These are phyloP conservation scores for Trametes gibbosa DNA, from an alignment of 768 basidiomycete species.

Conservation along the genomic window DNA sequence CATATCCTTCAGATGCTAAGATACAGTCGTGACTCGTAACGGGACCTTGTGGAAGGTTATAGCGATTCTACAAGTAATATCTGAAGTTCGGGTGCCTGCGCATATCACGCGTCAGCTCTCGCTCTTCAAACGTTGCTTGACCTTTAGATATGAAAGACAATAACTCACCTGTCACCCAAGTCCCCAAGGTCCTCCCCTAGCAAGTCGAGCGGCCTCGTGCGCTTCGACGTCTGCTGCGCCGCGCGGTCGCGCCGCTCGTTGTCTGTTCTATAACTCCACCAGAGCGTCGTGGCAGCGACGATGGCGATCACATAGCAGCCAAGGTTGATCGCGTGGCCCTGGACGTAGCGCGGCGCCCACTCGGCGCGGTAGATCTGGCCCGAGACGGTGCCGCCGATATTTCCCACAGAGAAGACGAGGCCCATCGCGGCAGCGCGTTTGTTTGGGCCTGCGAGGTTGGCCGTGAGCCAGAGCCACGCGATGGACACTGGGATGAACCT, in stretches of 20 bases:
- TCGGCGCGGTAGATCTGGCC: slow-evolving; percentile 31
- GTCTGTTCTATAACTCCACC: slow-evolving; percentile 27
- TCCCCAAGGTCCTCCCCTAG: slow-evolving; percentile 30
- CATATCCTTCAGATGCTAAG: not conserved
- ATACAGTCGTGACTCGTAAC: not conserved
- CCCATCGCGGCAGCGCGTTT: slow-evolving; percentile 33
- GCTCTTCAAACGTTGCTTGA: too few species aligned
- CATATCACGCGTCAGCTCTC: not conserved
- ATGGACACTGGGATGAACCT: slow-evolving; percentile 32
- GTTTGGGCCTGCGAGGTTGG: slow-evolving; percentile 28
- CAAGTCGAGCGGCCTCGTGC: slow-evolving; percentile 15
- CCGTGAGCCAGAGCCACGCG: slow-evolving; percentile 29
- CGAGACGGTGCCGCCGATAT: slow-evolving; percentile 31
- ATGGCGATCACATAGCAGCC: slow-evolving; percentile 27
- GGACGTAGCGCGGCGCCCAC: slow-evolving; percentile 34
- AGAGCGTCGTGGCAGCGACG: slow-evolving; percentile 23
- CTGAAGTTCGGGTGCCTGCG: slow-evolving; percentile 23
- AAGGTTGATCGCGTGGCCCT: slow-evolving; percentile 33
- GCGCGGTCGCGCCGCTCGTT: slow-evolving; percentile 23
- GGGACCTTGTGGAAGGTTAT: not conserved
- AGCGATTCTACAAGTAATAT: slow-evolving; percentile 18
- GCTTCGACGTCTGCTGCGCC: slow-evolving; percentile 8
- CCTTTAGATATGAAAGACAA: too few species aligned
- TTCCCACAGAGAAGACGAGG: slow-evolving; percentile 33
- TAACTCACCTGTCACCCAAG: slow-evolving; percentile 28